phyloP scores from a whole-genome alignment of 129 eudicot species.

The Solidago caesia region DNA sequence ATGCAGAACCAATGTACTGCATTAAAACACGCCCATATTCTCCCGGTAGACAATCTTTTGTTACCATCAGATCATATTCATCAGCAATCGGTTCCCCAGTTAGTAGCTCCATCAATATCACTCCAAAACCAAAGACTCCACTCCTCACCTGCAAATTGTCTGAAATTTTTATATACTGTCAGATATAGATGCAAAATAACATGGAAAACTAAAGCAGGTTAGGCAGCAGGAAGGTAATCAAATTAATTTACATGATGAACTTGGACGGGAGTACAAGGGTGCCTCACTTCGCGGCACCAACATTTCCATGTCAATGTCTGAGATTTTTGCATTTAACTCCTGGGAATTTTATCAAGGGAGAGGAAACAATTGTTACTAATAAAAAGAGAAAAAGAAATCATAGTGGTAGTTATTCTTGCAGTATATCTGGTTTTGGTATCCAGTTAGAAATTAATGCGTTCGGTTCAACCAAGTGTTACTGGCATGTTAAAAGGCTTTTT shows the following conservation, averaged over 20 bases:
- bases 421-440: too few relatives aligned
- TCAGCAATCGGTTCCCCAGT: constrained; percentile 10
- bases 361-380: neutral
- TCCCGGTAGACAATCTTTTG: constrained; percentile 12
- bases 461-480: neutral
- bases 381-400: too few relatives aligned
- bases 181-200: neutral
- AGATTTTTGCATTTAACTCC: constrained; percentile 10
- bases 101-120: constrained; percentile 22
- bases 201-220: neutral
- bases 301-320: constrained; percentile 29
- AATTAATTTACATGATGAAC: constrained; percentile 16
- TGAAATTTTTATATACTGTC: neutral
- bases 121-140: constrained; percentile 22
- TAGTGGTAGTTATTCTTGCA: too few relatives aligned
- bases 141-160: constrained; percentile 19
- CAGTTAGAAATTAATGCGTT: too few relatives aligned
- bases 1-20: neutral
- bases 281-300: constrained; percentile 11
- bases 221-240: neutral
- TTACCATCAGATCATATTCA: neutral
- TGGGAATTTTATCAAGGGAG: neutral
- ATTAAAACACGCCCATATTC: constrained; percentile 17
- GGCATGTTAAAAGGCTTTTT: neutral
- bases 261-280: constrained; percentile 8